These are phyloP conservation scores for Aspergillus fructus DNA, from an alignment of 2,329 filamentous ascomycete genomes.

Conservation along the genomic window DNA sequence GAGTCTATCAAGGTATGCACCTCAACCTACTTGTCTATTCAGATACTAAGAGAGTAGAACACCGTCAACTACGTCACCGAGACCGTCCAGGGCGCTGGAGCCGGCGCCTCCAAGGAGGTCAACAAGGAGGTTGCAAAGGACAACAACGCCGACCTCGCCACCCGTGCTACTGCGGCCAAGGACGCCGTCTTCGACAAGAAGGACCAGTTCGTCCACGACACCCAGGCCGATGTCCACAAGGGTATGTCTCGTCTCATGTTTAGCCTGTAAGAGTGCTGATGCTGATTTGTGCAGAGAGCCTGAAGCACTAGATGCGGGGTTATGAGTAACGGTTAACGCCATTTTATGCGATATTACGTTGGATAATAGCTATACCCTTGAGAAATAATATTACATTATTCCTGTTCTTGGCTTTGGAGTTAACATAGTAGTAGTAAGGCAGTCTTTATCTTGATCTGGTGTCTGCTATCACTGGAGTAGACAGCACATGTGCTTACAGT, in stretches of 20 bases:
- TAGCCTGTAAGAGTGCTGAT: too few species aligned
- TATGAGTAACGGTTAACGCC: too few species aligned
- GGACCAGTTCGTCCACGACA: background rate
- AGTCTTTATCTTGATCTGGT: too few species aligned
- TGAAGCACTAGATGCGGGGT: too few species aligned
- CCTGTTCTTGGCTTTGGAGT: too few species aligned
- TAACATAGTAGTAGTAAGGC: too few species aligned
- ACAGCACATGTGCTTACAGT: too few species aligned
- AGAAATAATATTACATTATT: too few species aligned
- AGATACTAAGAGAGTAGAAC: background rate
- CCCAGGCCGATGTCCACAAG: constrained; percentile 2
- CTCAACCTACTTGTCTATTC: background rate
- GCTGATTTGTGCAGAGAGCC: too few species aligned
- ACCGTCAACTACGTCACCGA: constrained; percentile 3
- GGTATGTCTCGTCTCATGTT: background rate
- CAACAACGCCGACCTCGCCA: background rate
- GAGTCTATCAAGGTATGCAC: background rate
- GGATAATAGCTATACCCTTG: too few species aligned
- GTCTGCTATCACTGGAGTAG: too few species aligned
- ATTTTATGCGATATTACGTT: too few species aligned
- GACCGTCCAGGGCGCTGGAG: constrained; percentile 1
- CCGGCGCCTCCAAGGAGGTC: constrained; percentile 1
- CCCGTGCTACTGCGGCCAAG: constrained; percentile 1
- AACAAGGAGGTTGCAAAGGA: constrained; percentile 6
- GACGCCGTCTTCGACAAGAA: constrained; percentile 6